These are phyloP conservation scores for Vitis hybrid DNA, from an alignment of 177 flowering plant species.

Conservation along the genomic window DNA sequence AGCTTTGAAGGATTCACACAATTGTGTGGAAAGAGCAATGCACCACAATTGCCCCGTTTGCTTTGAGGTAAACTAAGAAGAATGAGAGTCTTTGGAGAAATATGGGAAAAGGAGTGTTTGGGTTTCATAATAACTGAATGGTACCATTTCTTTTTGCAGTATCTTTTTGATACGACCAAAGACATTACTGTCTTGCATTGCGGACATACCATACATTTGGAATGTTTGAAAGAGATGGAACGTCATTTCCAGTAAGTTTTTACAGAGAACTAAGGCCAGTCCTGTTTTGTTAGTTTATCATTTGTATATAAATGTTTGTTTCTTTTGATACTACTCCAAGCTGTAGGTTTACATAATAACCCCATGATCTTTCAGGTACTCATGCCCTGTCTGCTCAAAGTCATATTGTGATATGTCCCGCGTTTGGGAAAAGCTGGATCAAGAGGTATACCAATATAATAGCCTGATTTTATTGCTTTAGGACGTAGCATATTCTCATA, in stretches of 20 bases:
- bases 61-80: constrained; percentile 65
- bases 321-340: background rate
- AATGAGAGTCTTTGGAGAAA: background rate
- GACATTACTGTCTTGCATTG: constrained; percentile 25
- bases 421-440: constrained; percentile 29
- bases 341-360: background rate
- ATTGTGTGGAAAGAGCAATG: constrained; percentile 85
- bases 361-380: constrained; percentile 21
- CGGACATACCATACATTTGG: constrained; percentile 31
- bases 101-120: background rate
- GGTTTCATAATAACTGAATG: background rate
- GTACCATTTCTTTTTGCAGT: constrained; percentile 8
- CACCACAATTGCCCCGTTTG: constrained; percentile 93
- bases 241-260: constrained; percentile 24
- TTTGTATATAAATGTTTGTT: background rate
- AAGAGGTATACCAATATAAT: constrained; percentile 16
- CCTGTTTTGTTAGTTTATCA: background rate
- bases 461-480: background rate
- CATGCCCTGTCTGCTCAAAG: constrained; percentile 32
- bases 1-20: constrained; percentile 53
- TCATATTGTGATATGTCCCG: constrained; percentile 29
- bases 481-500: background rate
- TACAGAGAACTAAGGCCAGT: background rate
- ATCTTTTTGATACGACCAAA: constrained; percentile 20
- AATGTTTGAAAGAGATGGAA: constrained; percentile 28